phyloP scores from a whole-genome alignment of 2,329 filamentous ascomycete genomes.

The Alternaria sp. region DNA sequence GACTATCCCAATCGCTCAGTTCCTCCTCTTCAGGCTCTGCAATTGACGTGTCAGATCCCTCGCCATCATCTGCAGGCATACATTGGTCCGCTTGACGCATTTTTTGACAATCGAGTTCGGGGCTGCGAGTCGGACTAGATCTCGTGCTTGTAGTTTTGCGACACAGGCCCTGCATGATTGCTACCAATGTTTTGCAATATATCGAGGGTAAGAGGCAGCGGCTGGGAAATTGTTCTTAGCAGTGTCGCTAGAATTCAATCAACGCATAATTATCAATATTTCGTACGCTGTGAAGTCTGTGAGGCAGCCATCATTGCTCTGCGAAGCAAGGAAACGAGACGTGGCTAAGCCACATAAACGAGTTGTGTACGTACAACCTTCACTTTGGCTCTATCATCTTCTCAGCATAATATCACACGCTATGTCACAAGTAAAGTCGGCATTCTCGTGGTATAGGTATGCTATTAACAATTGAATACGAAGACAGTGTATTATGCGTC shows the following conservation, averaged over 20 bases:
- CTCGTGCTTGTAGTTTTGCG: too few species aligned
- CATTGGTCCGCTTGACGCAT: not conserved
- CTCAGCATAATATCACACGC: not conserved
- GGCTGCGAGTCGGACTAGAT: too few species aligned
- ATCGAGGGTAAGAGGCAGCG: not conserved
- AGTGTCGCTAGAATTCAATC: not conserved
- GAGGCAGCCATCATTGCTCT: not conserved
- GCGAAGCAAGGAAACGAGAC: not conserved
- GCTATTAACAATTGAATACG: too few species aligned
- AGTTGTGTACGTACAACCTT: not conserved
- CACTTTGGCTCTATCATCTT: not conserved
- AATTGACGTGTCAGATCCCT: not conserved
- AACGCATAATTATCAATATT: not conserved
- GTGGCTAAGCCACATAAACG: not conserved
- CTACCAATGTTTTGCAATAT: too few species aligned
- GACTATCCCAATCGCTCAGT: not conserved
- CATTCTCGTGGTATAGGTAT: not conserved
- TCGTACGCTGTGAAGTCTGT: not conserved
- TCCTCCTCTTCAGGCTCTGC: not conserved
- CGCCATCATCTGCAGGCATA: not conserved
- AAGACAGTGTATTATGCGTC: not conserved
- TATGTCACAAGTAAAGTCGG: not conserved
- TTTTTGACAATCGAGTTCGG: not conserved
- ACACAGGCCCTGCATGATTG: not conserved
- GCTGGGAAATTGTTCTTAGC: not conserved